Evolutionary conservation across 257 asterid genomes (phyloP).

Genomic region (Gentiana macrophylla): DNA sequence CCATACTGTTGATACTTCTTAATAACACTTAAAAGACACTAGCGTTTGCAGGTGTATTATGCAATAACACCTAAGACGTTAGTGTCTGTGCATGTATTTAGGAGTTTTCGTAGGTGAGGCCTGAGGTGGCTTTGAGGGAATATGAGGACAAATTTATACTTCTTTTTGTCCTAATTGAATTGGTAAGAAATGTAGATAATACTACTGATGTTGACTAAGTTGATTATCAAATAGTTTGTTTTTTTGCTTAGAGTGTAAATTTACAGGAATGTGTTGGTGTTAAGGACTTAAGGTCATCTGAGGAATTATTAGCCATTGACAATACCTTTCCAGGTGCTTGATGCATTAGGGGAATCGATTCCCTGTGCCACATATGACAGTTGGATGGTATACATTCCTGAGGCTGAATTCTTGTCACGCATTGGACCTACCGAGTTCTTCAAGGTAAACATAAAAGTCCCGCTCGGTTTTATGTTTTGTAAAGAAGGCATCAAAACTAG

Average conservation of each 20-base stretch:
- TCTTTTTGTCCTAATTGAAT: too few species aligned
- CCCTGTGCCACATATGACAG: constrained; percentile 71
- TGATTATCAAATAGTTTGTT: background rate
- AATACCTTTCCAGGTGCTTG: constrained; percentile 55
- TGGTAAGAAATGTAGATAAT: background rate
- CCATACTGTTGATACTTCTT: too few species aligned
- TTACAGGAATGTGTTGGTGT: background rate
- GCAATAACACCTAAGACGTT: too few species aligned
- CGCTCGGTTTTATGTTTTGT: constrained; percentile 12
- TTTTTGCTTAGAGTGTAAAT: background rate
- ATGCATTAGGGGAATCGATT: constrained; percentile 80
- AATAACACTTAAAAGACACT: too few species aligned
- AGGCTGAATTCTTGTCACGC: constrained; percentile 94
- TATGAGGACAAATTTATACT: too few species aligned
- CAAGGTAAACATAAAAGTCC: constrained; percentile 38
- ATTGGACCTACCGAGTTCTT: constrained; percentile 93
- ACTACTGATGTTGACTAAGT: background rate
- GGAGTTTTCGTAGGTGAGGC: too few species aligned
- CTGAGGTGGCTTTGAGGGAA: too few species aligned
- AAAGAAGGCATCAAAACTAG: background rate
- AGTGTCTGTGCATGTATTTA: too few species aligned
- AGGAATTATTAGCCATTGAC: background rate
- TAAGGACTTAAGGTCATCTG: too few species aligned
- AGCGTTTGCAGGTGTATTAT: too few species aligned
- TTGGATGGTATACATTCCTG: constrained; percentile 94